A percentile compares a stretch with the other conserved stretches of the same genome.
Evolutionary conservation across 2,329 filamentous ascomycete species (phyloP).

Genomic region (Fonsecaea pedrosoi): DNA sequence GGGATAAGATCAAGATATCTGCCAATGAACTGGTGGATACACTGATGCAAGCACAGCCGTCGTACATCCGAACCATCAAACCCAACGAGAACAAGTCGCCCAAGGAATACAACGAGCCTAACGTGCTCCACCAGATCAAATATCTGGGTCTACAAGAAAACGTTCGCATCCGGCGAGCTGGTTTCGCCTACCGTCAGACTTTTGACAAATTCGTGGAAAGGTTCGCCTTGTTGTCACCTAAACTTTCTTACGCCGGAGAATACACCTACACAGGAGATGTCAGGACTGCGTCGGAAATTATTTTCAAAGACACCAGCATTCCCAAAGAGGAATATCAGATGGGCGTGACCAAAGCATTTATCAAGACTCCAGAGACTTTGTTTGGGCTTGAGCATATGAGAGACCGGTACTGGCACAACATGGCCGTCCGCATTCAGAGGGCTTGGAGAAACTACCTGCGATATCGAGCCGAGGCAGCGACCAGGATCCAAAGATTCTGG

Average conservation of each 20-base stretch:
- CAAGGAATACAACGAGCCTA: slow-evolving; percentile 86
- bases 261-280: slow-evolving; percentile 94
- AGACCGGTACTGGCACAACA: slow-evolving; percentile 98
- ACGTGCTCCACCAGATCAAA: slow-evolving; percentile 97
- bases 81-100: slow-evolving; percentile 99
- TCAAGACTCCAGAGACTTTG: slow-evolving; percentile 95
- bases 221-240: slow-evolving; percentile 92
- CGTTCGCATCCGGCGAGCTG: slow-evolving; percentile 92
- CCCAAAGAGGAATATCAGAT: slow-evolving; percentile 95
- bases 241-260: slow-evolving; percentile 94
- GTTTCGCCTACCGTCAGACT: slow-evolving; percentile 94
- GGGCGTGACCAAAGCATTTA: slow-evolving; percentile 95
- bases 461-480: slow-evolving; percentile 90
- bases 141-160: slow-evolving; percentile 99
- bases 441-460: slow-evolving; percentile 96
- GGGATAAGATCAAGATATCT: slow-evolving; percentile 93
- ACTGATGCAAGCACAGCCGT: slow-evolving; percentile 95
- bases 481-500: slow-evolving; percentile 94
- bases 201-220: slow-evolving; percentile 98
- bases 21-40: slow-evolving; percentile 95
- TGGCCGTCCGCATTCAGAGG: slow-evolving; percentile 96
- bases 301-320: slow-evolving; percentile 95
- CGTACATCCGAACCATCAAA: slow-evolving; percentile 98
- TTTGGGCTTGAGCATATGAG: slow-evolving; percentile 98
- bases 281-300: slow-evolving; percentile 86